Evolutionary conservation across 805 yeast species (phyloP), one percentile per base, ranked within the genome.

Genomic region (Jamesozyma rosinii): DNA sequence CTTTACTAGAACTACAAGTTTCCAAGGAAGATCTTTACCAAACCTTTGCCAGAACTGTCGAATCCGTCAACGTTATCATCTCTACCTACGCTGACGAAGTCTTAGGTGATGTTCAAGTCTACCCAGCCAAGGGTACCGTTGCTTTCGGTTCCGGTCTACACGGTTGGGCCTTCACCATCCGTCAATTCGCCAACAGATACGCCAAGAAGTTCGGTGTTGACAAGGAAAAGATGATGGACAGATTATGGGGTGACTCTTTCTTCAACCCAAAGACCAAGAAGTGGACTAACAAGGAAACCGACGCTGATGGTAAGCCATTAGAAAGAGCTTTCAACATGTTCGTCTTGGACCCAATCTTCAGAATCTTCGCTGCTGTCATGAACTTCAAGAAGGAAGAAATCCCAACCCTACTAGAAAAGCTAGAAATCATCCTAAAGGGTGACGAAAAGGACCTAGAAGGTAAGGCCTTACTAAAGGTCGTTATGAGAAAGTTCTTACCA

Each of bases 291-390:
- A 84, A 83, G 74, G 94, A 80, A 64, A 86, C 81, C 69, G 97
- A 88, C 66, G 94, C 97, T 64, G 85, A 82, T 63, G 98, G 98
- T 65, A 83, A 87, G 76, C 72, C 79, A 48, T 81, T 90, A 68
- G 97, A 90, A 77, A 88, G 98, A 82, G 97, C 97, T 67, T 90
- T 90, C 95, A 87, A 85, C 89, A 87, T 86, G 95, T 92, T 90
- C 77, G 85, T 90, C 56, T 78, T 90, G 72, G 97, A 90, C 78
- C 98, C 98, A 69, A 90, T 90, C 76, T 90, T 89, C 88, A 85
- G 94, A 77, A 81, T 90, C 70, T 89, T 90, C 69, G 73, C 87
- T 69, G 83, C 97, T 59, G 84, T 92, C 77, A 92, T 90, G 96
- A 90, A 92, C 92, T 87, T 84, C 83, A 90, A 89, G 83, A 88